Evolutionary conservation across 768 basidiomycete genomes (phyloP).

Genomic region (Hericium coralloides): DNA sequence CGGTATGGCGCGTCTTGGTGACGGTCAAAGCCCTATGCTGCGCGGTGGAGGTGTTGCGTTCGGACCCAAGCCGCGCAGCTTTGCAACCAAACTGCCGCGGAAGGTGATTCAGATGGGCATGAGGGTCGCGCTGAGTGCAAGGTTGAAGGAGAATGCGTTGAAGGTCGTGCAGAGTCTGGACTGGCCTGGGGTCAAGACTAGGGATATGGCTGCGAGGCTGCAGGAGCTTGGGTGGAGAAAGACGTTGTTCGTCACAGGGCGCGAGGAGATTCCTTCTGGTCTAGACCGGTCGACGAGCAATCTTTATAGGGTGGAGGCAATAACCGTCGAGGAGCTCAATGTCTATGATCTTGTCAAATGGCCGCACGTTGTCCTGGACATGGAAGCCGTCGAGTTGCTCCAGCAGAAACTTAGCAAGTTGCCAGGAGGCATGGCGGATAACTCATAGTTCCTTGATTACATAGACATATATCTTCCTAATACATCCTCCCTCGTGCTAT

Average conservation of each 20-base stretch:
- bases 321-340: conserved; percentile 54
- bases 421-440: not conserved
- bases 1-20: conserved; percentile 85
- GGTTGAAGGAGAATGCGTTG: conserved; percentile 65
- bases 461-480: no score
- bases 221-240: conserved; percentile 56
- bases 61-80: conserved; percentile 87
- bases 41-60: conserved; percentile 90
- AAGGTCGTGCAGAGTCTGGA: conserved; percentile 66
- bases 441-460: no score
- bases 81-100: conserved; percentile 84
- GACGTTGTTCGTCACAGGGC: conserved; percentile 71
- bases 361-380: conserved; percentile 73
- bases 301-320: conserved; percentile 57
- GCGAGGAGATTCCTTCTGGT: conserved; percentile 40
- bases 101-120: conserved; percentile 93
- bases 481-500: no score
- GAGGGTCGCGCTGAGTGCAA: conserved; percentile 79
- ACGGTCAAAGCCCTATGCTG: conserved; percentile 78
- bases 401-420: conserved; percentile 53
- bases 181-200: conserved; percentile 71
- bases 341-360: conserved; percentile 84
- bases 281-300: conserved; percentile 61
- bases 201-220: conserved; percentile 52
- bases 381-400: conserved; percentile 72